A percentile compares a stretch with the other conserved stretches of the same genome.
phyloP scores from a whole-genome alignment of 2,329 filamentous ascomycete species.

The Colletotrichum sp. region DNA sequence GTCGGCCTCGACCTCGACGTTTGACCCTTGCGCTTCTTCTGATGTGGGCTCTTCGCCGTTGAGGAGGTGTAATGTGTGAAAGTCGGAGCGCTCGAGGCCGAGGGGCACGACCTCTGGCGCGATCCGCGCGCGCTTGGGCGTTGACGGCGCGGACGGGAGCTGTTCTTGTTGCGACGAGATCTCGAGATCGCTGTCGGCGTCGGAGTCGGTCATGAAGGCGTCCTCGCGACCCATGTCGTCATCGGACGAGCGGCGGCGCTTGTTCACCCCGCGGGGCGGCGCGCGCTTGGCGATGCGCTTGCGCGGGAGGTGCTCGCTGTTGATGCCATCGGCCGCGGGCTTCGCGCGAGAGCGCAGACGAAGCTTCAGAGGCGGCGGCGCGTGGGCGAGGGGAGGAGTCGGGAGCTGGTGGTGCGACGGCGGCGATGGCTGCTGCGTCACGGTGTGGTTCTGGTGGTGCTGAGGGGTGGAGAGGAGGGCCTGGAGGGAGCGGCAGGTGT shows the following conservation, averaged over 20 bases:
- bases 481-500: constrained; percentile 66
- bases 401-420: constrained; percentile 50
- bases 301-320: constrained; percentile 37
- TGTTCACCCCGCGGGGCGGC: constrained; percentile 54
- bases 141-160: constrained; percentile 45
- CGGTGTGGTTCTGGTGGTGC: constrained; percentile 32
- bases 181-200: constrained; percentile 42
- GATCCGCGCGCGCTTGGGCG: constrained; percentile 65
- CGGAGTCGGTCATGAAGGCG: constrained; percentile 28
- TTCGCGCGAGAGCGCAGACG: constrained; percentile 55
- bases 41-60: constrained; percentile 29
- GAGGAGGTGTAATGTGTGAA: constrained; percentile 52
- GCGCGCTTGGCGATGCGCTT: constrained; percentile 59
- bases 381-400: constrained; percentile 60
- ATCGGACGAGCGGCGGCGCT: constrained; percentile 54
- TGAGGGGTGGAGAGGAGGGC: constrained; percentile 55
- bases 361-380: constrained; percentile 57
- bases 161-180: constrained; percentile 26
- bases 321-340: constrained; percentile 28
- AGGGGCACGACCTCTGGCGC: constrained; percentile 66
- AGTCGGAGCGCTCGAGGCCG: constrained; percentile 64
- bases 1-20: constrained; percentile 49
- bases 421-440: constrained; percentile 38
- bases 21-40: constrained; percentile 30
- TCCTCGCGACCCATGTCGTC: constrained; percentile 51